These are phyloP conservation scores for Penicillium arizonense DNA, from an alignment of 495 filamentous ascomycete genomes.

Conservation along the genomic window DNA sequence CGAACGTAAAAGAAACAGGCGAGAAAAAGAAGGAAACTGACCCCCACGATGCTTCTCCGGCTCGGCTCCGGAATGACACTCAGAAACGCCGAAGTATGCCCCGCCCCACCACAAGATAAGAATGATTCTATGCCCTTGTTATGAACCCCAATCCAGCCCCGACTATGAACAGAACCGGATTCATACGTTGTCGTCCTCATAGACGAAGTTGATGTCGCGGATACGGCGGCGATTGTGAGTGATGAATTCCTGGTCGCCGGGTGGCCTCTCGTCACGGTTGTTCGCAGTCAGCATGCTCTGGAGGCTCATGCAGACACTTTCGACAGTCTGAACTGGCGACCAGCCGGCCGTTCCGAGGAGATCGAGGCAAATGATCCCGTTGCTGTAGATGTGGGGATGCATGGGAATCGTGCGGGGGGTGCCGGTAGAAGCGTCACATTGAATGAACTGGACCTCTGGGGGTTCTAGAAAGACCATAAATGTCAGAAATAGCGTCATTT, in stretches of 20 bases:
- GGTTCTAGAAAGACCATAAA: constrained; percentile 56
- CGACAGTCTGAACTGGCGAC: constrained; percentile 95
- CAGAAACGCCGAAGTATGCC: constrained; percentile 1
- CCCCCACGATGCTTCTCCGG: too few species aligned
- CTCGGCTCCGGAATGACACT: not conserved
- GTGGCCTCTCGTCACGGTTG: constrained; percentile 80
- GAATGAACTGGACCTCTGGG: constrained; percentile 87
- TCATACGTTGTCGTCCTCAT: constrained; percentile 82
- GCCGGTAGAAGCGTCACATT: constrained; percentile 42
- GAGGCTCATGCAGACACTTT: constrained; percentile 95
- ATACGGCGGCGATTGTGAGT: constrained; percentile 72
- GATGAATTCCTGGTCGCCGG: constrained; percentile 84
- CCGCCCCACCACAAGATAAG: not conserved
- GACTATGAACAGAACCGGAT: not conserved
- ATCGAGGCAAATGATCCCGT: constrained; percentile 97
- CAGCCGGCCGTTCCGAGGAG: constrained; percentile 85
- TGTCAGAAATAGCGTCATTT: not conserved
- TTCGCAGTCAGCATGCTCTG: constrained; percentile 98
- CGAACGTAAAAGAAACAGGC: not conserved
- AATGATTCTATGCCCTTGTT: not conserved
- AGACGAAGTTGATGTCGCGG: constrained; percentile 82
- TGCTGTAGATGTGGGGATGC: constrained; percentile 96
- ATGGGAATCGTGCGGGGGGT: constrained; percentile 75
- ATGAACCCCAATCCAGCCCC: not conserved
- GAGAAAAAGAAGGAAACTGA: too few species aligned